Percentiles rank a stretch among this genome's conserved stretches.
Conservation (phyloP, 2,329 filamentous ascomycete species). For the Trichothecium sympodiale region DNA sequence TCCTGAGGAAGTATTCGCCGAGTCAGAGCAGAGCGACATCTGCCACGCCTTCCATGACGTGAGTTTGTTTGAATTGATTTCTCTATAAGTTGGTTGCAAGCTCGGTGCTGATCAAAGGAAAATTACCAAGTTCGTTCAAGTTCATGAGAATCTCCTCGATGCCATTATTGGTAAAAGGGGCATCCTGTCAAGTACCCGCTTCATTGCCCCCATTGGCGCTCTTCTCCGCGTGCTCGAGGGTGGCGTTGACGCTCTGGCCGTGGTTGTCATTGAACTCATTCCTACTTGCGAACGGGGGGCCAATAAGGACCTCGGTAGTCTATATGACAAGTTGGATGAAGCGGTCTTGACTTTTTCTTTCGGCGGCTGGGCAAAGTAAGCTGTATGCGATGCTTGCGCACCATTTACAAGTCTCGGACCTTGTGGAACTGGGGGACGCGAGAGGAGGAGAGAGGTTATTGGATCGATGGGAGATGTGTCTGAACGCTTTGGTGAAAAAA, state of each 20-base stretch:
- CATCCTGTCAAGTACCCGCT: slow-evolving; percentile 6
- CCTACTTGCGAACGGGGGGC: slow-evolving; percentile 8
- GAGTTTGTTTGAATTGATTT: slow-evolving; percentile 1
- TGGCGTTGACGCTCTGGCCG: slow-evolving; percentile 10
- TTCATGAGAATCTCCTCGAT: slow-evolving; percentile 11
- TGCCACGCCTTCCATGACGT: slow-evolving; percentile 8
- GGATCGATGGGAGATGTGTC: too few species aligned
- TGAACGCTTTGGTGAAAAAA: too few species aligned
- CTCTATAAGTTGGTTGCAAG: neutral
- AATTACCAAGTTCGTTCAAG: slow-evolving; percentile 6
- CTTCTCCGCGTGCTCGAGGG: slow-evolving; percentile 9
- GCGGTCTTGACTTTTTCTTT: too few species aligned
- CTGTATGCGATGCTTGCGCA: too few species aligned
- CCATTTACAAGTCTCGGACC: too few species aligned
- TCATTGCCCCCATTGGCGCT: slow-evolving; percentile 7
- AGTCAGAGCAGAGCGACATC: slow-evolving; percentile 7
- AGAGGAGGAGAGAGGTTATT: too few species aligned
- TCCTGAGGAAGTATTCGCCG: slow-evolving; percentile 2
- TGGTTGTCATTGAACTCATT: slow-evolving; percentile 8
- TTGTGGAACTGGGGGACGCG: too few species aligned
- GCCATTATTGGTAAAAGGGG: slow-evolving; percentile 8
- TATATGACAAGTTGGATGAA: slow-evolving; percentile 1
- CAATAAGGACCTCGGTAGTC: slow-evolving; percentile 4
- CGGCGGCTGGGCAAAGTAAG: too few species aligned
- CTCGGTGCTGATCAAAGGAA: neutral